Conservation (phyloP, 805 yeast genomes). For the Candida wancherniae region DNA sequence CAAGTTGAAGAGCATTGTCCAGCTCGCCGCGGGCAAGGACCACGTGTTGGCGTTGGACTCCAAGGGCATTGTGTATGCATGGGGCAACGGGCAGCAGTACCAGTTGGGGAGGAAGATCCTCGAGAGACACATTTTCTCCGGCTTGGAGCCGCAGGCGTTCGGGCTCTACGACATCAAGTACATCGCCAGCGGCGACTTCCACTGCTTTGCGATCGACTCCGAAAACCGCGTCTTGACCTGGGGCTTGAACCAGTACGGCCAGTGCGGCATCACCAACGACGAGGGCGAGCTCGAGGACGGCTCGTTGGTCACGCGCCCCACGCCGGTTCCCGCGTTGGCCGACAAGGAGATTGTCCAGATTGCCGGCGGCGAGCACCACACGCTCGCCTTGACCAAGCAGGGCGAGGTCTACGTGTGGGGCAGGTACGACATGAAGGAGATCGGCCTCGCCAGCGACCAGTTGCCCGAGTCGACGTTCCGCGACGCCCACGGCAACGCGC, state of each 20-base stretch:
- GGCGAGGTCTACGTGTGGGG: slow-evolving; percentile 87
- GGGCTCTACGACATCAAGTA: slow-evolving; percentile 74
- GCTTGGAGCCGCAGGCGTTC: slow-evolving; percentile 76
- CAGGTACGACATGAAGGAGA: slow-evolving; percentile 87
- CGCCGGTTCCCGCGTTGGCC: slow-evolving; percentile 60
- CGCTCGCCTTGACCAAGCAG: slow-evolving; percentile 63
- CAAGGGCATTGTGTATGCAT: slow-evolving; percentile 84
- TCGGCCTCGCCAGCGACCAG: slow-evolving; percentile 66
- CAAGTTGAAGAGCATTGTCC: slow-evolving; percentile 64
- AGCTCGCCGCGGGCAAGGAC: slow-evolving; percentile 89
- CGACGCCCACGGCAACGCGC: slow-evolving; percentile 74
- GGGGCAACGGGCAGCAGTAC: slow-evolving; percentile 96
- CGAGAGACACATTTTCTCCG: slow-evolving; percentile 70
- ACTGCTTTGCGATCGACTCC: slow-evolving; percentile 83
- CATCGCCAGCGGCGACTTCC: slow-evolving; percentile 92
- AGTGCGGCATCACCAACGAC: slow-evolving; percentile 67
- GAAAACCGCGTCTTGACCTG: slow-evolving; percentile 73
- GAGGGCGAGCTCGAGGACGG: slow-evolving; percentile 79
- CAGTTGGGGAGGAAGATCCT: slow-evolving; percentile 85
- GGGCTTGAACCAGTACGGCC: slow-evolving; percentile 98
- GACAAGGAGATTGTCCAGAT: slow-evolving; percentile 54
- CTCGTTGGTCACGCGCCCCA: slow-evolving; percentile 72
- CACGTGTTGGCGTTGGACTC: slow-evolving; percentile 80
- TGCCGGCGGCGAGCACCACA: slow-evolving; percentile 94
- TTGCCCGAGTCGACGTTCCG: slow-evolving; percentile 70